Percentiles rank a stretch among this genome's conserved stretches.
phyloP scores from a whole-genome alignment of 1,284 basidiomycete species.

The Ceratobasidium papillatum region DNA sequence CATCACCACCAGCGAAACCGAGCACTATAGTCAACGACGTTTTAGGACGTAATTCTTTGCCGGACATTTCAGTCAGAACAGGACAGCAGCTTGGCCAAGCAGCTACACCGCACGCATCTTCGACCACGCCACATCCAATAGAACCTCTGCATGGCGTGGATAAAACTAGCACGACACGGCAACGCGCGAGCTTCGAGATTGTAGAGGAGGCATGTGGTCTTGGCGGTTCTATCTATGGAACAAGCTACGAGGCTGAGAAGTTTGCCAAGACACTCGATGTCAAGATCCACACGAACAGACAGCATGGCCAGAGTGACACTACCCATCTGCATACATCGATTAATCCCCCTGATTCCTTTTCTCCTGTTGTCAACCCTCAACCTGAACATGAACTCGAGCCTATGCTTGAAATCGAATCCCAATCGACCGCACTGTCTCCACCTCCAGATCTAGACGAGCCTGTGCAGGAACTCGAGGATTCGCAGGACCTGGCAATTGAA shows the following conservation, averaged over 20 bases:
- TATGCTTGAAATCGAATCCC: neutral
- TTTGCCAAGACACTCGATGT: neutral
- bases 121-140: neutral
- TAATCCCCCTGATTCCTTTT: neutral
- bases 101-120: neutral
- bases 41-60: neutral
- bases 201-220: neutral
- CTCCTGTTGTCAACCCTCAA: neutral
- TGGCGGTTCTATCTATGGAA: neutral
- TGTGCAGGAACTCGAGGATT: neutral
- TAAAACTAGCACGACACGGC: neutral
- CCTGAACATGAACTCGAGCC: neutral
- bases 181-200: conserved; percentile 3
- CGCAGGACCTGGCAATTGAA: neutral
- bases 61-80: neutral
- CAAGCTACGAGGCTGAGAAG: neutral
- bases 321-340: neutral
- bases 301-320: neutral
- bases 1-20: neutral
- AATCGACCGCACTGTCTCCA: conserved; percentile 12
- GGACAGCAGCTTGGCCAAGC: neutral
- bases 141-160: neutral
- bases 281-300: neutral
- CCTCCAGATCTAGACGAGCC: neutral
- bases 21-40: neutral